phyloP scores from a whole-genome alignment of 2,329 filamentous ascomycete genomes.

The Clarireedia hainanense region DNA sequence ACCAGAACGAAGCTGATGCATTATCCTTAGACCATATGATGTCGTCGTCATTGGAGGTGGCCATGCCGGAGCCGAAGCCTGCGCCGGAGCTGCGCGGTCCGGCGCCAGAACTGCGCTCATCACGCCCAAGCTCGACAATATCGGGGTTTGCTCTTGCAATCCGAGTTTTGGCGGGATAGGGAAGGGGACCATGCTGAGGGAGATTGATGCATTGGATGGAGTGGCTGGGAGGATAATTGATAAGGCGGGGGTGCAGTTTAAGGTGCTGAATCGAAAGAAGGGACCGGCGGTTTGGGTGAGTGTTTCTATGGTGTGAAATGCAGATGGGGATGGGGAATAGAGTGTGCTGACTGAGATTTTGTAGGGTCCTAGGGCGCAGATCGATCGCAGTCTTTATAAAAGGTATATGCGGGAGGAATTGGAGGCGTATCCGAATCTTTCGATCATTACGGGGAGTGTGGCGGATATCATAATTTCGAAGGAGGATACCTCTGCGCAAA shows the following conservation, averaged over 20 bases:
- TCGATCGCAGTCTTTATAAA: slow-evolving; percentile 84
- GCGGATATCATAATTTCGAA: slow-evolving; percentile 78
- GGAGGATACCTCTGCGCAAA: slow-evolving; percentile 40
- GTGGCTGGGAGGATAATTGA: slow-evolving; percentile 84
- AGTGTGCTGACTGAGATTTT: background rate
- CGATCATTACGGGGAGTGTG: slow-evolving; percentile 77
- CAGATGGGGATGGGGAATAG: background rate
- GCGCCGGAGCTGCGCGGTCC: slow-evolving; percentile 78
- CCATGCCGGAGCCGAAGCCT: slow-evolving; percentile 91
- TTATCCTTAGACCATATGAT: slow-evolving; percentile 50
- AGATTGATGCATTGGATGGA: slow-evolving; percentile 91
- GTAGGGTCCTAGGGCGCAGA: slow-evolving; percentile 83
- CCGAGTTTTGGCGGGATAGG: slow-evolving; percentile 97
- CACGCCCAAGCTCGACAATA: slow-evolving; percentile 79
- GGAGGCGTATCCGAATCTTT: slow-evolving; percentile 66
- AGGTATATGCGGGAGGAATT: slow-evolving; percentile 87
- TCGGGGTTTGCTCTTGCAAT: slow-evolving; percentile 94
- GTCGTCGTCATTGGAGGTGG: slow-evolving; percentile 94
- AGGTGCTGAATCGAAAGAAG: slow-evolving; percentile 78
- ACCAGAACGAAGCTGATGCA: background rate
- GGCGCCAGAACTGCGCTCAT: slow-evolving; percentile 85
- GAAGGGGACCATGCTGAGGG: slow-evolving; percentile 91
- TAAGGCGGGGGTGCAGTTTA: slow-evolving; percentile 91
- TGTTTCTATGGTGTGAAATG: background rate
- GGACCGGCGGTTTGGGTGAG: slow-evolving; percentile 82